Percentiles rank a stretch among this genome's conserved stretches.
These are phyloP conservation scores for Solanum tarapatanum DNA, from an alignment of 257 asterid species.

Conservation along the genomic window DNA sequence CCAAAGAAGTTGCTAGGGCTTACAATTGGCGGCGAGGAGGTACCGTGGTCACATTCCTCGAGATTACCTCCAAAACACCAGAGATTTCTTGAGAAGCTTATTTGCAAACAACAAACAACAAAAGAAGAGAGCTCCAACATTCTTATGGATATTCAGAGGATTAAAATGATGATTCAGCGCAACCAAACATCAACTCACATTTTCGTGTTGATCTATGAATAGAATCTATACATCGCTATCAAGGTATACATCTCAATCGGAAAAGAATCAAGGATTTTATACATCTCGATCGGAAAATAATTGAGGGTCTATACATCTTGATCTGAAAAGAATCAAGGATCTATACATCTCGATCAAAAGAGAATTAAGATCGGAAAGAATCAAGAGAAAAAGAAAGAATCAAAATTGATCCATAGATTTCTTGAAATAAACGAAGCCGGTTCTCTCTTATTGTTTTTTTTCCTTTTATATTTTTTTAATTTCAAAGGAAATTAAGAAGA, in stretches of 20 bases:
- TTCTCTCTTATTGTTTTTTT: background rate
- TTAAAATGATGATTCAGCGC: too few relatives aligned
- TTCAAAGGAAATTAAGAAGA: background rate
- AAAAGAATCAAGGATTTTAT: background rate
- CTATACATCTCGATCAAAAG: too few relatives aligned
- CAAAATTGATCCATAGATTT: background rate
- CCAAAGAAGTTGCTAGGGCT: constrained; percentile 1
- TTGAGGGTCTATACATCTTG: background rate
- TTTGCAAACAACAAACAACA: too few relatives aligned
- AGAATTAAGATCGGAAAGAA: background rate
- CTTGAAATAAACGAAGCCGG: too few relatives aligned
- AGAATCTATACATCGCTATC: background rate
- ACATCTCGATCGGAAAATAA: background rate
- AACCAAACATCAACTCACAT: background rate
- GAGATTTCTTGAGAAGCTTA: too few relatives aligned
- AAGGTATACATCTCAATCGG: background rate
- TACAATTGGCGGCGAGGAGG: background rate
- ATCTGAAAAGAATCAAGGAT: background rate
- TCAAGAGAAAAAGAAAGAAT: background rate
- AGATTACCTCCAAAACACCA: too few relatives aligned
- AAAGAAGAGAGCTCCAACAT: too few relatives aligned
- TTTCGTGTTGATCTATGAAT: background rate
- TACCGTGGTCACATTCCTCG: background rate
- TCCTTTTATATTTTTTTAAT: background rate
- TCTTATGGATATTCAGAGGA: too few relatives aligned